Conservation (phyloP, 495 filamentous ascomycete species). For the Bombardia bombarda region DNA sequence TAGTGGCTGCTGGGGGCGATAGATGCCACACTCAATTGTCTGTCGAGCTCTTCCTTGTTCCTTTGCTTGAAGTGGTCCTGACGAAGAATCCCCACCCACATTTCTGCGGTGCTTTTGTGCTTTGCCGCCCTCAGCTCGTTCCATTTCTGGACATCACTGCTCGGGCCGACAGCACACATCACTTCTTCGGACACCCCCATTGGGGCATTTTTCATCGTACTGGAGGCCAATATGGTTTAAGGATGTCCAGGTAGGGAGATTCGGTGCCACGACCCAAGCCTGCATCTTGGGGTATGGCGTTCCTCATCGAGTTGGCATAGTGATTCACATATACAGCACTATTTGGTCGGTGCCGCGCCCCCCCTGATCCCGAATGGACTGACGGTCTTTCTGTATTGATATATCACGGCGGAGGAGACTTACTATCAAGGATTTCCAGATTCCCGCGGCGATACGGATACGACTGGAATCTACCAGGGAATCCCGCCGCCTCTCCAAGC, state of each 20-base stretch:
- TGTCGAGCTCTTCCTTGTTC: constrained; percentile 9
- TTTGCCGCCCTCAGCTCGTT: too few relatives aligned
- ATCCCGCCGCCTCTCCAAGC: too few relatives aligned
- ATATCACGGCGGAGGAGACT: constrained; percentile 1
- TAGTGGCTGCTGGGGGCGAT: background rate
- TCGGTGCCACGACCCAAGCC: constrained; percentile 9
- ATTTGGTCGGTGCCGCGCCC: constrained; percentile 7
- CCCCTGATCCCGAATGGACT: constrained; percentile 9
- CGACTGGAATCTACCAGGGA: too few relatives aligned
- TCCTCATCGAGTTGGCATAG: constrained; percentile 10
- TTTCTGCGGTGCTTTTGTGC: constrained; percentile 8
- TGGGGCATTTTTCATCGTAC: constrained; percentile 4
- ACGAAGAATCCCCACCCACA: constrained; percentile 1
- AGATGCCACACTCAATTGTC: constrained; percentile 5
- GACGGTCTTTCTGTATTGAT: constrained; percentile 5
- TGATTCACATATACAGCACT: constrained; percentile 8
- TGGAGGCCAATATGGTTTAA: constrained; percentile 11
- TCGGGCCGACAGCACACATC: too few relatives aligned
- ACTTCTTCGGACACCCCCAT: too few relatives aligned
- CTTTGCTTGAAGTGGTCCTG: constrained; percentile 5
- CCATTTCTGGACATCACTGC: too few relatives aligned
- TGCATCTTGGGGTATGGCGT: constrained; percentile 12
- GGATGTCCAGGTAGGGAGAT: constrained; percentile 11
- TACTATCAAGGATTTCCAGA: constrained; percentile 9
- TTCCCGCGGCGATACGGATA: constrained; percentile 10